Evolutionary conservation across 352 stramenopile genomes (phyloP), one percentile per base, ranked within the genome.

Genomic region (Phytophthora litchii): DNA sequence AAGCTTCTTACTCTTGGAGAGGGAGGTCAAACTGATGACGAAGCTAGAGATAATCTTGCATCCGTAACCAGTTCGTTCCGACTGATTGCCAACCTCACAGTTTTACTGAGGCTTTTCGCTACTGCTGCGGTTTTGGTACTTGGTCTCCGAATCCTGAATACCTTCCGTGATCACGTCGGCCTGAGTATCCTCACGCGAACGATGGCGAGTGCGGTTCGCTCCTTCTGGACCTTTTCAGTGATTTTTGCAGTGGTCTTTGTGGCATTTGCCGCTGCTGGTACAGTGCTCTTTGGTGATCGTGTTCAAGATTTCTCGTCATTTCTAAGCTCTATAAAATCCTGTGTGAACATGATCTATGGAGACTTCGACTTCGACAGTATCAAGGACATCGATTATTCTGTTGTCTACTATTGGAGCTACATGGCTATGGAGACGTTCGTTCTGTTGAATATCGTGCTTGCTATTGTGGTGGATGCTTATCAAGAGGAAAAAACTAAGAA

Each of bases 391-490:
- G 54, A 86, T 48, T 64, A 68, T 17, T 73, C 74, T 0, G 74
- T 85, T 43, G 45, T 84, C 9, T 91, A 78, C 64, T 91, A 91
- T 56, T 89, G 78, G 81, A 36, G 45, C 8, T 86, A 85, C 57
- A 86, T 91, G 72, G 45, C 86, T 13, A 64, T 88, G 25, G 72
- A 85, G 58, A 81, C 69, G 17, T 79, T 91, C 41, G 66, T 89
- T 21, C 64, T 91, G 21, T 67, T 91, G 54, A 91, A 86, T 42
- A 88, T 91, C 57, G 80, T 89, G 58, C 71, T 91, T 9, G 81
- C 78, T n/a, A 89, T 91, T 40, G 76, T 91, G 0, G 64, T 91
- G 12, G 76, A 88, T 25, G 68, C 78, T 9, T 91, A 86, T 45
- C 60, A 65, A 8, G 63, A 82, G 27, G 77, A 74, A 13, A 66